A percentile compares a stretch with the other conserved stretches of the same genome.
phyloP scores from a whole-genome alignment of 1,284 basidiomycete species.

The Leccinum ponderosum region DNA sequence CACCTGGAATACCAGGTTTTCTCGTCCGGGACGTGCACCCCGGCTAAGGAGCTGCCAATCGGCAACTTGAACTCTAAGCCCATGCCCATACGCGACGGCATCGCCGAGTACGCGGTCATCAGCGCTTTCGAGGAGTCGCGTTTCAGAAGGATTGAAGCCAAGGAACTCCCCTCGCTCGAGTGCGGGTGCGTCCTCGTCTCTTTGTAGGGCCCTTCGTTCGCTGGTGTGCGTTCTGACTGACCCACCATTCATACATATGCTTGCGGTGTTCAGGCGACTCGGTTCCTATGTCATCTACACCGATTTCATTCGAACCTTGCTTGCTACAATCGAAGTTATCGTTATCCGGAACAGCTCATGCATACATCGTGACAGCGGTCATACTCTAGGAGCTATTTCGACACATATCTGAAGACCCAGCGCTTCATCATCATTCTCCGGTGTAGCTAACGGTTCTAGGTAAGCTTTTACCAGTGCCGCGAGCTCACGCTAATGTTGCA shows the following conservation, averaged over 20 bases:
- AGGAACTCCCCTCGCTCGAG: constrained; percentile 79
- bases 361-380: background rate
- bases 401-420: background rate
- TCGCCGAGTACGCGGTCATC: constrained; percentile 89
- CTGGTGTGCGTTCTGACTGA: background rate
- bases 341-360: background rate
- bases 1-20: constrained; percentile 85
- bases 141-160: constrained; percentile 70
- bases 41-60: constrained; percentile 87
- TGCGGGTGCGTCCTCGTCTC: constrained; percentile 69
- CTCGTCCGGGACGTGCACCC: constrained; percentile 57
- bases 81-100: constrained; percentile 70
- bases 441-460: background rate
- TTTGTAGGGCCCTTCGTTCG: background rate
- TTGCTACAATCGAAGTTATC: background rate
- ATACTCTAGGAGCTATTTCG: background rate
- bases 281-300: background rate
- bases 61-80: constrained; percentile 79
- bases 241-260: background rate
- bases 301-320: background rate
- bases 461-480: background rate
- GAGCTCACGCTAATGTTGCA: background rate
- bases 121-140: constrained; percentile 77
- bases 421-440: background rate
- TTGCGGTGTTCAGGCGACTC: background rate